Conservation (phyloP, 1,139 yeast genomes). For the Nakaseomyces sp. region DNA sequence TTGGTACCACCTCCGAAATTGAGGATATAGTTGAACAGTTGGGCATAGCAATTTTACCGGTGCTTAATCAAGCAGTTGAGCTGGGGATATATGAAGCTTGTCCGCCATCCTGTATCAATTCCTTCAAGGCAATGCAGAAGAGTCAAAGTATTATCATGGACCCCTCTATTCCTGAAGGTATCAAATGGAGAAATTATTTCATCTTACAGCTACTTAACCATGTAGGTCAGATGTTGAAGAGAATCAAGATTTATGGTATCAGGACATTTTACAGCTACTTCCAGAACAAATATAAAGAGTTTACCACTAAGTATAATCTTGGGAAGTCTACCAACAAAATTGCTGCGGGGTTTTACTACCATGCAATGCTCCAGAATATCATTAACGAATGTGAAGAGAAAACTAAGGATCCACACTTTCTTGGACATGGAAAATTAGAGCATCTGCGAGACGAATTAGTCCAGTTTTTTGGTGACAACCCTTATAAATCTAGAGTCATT, state of each 20-base stretch:
- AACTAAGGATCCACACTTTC: constrained; percentile 35
- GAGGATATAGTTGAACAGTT: constrained; percentile 44
- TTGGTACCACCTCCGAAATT: constrained; percentile 47
- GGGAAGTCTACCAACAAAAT: constrained; percentile 45
- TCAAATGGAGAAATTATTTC: constrained; percentile 62
- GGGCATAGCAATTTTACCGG: constrained; percentile 55
- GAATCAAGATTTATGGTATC: constrained; percentile 76
- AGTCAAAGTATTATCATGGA: constrained; percentile 48
- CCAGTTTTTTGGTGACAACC: constrained; percentile 40
- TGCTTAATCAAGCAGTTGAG: constrained; percentile 54
- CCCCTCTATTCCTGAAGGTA: constrained; percentile 50
- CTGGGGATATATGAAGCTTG: constrained; percentile 52
- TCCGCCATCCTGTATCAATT: constrained; percentile 61
- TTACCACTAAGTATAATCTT: constrained; percentile 45
- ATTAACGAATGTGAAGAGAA: constrained; percentile 39
- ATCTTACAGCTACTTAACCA: constrained; percentile 54
- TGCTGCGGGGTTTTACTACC: constrained; percentile 51
- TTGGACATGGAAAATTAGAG: constrained; percentile 73
- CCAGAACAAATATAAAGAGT: constrained; percentile 48
- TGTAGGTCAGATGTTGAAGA: constrained; percentile 63
- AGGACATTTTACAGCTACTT: constrained; percentile 64
- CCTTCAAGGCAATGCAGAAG: constrained; percentile 64
- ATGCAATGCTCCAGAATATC: constrained; percentile 41
- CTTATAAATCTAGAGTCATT: constrained; percentile 59
- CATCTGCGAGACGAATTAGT: constrained; percentile 49